Evolutionary conservation across 108 stramenopile species (phyloP).

Genomic region (Pseudonitzschia pungens): DNA sequence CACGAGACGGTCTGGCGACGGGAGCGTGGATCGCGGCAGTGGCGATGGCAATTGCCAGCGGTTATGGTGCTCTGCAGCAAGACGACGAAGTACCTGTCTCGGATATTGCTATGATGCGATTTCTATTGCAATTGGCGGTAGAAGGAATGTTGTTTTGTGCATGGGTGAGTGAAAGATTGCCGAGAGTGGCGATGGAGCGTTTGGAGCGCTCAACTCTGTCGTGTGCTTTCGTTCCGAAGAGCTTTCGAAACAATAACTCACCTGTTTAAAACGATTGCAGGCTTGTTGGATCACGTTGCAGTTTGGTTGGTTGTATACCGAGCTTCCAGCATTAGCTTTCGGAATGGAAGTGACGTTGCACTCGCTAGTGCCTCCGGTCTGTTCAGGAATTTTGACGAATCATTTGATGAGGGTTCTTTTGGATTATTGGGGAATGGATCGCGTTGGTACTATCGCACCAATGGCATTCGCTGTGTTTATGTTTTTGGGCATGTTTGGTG

Average conservation of each 20-base stretch:
- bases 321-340: constrained; percentile 40
- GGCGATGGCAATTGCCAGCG: constrained; percentile 43
- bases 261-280: constrained; percentile 7
- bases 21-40: constrained; percentile 53
- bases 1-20: constrained; percentile 40
- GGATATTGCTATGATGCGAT: constrained; percentile 23
- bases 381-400: constrained; percentile 45
- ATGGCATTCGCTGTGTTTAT: constrained; percentile 57
- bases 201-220: not conserved
- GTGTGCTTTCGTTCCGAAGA: constrained; percentile 4
- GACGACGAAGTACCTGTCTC: constrained; percentile 30
- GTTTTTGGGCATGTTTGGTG: constrained; percentile 43
- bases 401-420: constrained; percentile 26
- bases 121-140: constrained; percentile 24
- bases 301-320: constrained; percentile 51
- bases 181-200: not conserved
- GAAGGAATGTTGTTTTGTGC: constrained; percentile 30
- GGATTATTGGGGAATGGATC: constrained; percentile 51
- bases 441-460: constrained; percentile 42
- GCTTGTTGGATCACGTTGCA: constrained; percentile 64
- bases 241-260: not conserved
- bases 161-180: constrained; percentile 27
- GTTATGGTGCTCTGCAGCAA: constrained; percentile 39
- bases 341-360: constrained; percentile 57
- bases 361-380: constrained; percentile 49